Conservation (phyloP, 2,329 filamentous ascomycete species). For the Aspergillus chevalieri region DNA sequence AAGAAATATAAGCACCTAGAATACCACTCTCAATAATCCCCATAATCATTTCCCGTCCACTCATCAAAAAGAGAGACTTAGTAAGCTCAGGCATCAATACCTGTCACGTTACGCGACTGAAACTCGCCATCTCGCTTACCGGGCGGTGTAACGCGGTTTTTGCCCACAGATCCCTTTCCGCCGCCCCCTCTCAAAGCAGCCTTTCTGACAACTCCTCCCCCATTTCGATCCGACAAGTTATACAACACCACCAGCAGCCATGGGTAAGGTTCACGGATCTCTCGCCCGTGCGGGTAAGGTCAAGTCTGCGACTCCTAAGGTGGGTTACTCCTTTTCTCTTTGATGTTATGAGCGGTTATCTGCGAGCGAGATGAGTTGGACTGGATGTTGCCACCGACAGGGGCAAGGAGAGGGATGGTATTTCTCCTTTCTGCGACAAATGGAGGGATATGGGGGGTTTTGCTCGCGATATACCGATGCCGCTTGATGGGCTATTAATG, state of each 20-base stretch:
- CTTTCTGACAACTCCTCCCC: slow-evolving; percentile 12
- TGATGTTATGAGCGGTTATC: background rate
- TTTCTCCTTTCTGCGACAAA: background rate
- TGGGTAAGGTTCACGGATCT: slow-evolving; percentile 92
- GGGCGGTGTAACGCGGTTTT: slow-evolving; percentile 11
- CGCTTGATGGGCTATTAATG: background rate
- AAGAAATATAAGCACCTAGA: background rate
- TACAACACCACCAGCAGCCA: slow-evolving; percentile 51
- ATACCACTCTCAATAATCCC: background rate
- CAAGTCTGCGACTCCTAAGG: slow-evolving; percentile 67
- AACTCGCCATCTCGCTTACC: slow-evolving; percentile 15
- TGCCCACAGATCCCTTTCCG: slow-evolving; percentile 14
- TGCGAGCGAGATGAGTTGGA: background rate
- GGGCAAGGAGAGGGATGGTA: background rate
- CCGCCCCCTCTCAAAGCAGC: slow-evolving; percentile 4
- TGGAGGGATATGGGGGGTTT: background rate
- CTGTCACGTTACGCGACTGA: background rate
- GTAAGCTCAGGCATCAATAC: slow-evolving; percentile 11
- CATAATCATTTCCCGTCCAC: no score
- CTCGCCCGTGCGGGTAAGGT: slow-evolving; percentile 96
- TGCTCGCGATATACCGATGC: background rate
- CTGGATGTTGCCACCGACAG: background rate
- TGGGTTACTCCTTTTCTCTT: slow-evolving; percentile 12
- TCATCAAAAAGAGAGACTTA: background rate
- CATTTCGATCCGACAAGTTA: slow-evolving; percentile 16